These are phyloP conservation scores for Berkeleyomyces basicola DNA, from an alignment of 2,329 filamentous ascomycete genomes.

Conservation along the genomic window DNA sequence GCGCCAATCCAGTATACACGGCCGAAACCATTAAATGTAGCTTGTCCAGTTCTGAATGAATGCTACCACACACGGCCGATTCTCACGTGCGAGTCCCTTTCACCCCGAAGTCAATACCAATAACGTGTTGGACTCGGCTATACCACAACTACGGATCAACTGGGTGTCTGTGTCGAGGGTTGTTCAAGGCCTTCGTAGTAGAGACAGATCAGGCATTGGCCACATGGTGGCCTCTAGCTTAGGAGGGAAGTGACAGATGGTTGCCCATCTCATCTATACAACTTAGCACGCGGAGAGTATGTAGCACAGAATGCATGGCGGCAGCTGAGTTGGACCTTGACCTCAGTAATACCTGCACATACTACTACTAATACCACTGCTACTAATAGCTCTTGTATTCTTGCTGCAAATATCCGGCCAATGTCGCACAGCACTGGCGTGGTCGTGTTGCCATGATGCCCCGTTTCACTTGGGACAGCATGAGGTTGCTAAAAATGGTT, in stretches of 20 bases:
- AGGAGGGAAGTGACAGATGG: not conserved
- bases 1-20: not conserved
- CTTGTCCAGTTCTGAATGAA: no score
- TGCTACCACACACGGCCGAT: no score
- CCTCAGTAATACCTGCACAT: no score
- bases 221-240: not conserved
- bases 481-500: not conserved
- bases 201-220: not conserved
- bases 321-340: not conserved
- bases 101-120: not conserved
- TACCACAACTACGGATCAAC: not conserved
- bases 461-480: not conserved
- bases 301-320: not conserved
- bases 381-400: no score
- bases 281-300: not conserved
- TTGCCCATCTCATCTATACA: not conserved
- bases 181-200: not conserved
- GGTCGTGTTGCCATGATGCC: not conserved
- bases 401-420: not conserved
- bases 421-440: not conserved
- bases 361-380: no score
- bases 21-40: not conserved
- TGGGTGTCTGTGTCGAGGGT: not conserved
- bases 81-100: not conserved
- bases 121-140: not conserved